Evolutionary conservation across 2,329 filamentous ascomycete genomes (phyloP).

Genomic region (Cercospora beticola): DNA sequence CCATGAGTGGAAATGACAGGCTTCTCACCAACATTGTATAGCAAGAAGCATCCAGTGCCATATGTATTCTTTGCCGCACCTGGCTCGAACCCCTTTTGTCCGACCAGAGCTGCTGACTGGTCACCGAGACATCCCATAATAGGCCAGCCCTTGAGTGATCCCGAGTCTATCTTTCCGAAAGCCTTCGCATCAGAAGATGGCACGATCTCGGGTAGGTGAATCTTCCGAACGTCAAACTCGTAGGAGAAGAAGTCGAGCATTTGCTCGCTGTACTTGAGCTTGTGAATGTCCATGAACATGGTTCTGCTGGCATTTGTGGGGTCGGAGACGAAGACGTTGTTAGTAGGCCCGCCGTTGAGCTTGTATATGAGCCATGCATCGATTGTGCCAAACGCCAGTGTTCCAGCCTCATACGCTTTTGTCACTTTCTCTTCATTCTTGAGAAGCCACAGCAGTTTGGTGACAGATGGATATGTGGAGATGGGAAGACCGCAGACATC

Average conservation of each 20-base stretch:
- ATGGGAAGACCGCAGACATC: constrained; percentile 77
- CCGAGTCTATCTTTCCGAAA: constrained; percentile 67
- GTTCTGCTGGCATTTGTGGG: constrained; percentile 85
- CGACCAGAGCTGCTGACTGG: constrained; percentile 81
- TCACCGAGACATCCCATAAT: constrained; percentile 87
- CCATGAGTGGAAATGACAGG: constrained; percentile 84
- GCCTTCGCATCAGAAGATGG: constrained; percentile 72
- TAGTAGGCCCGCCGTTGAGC: constrained; percentile 65
- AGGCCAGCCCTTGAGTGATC: constrained; percentile 65
- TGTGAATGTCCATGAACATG: constrained; percentile 91
- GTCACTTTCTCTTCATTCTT: constrained; percentile 68
- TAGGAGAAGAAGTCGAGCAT: constrained; percentile 71
- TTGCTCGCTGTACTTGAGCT: constrained; percentile 73
- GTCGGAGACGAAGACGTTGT: constrained; percentile 76
- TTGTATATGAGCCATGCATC: constrained; percentile 87
- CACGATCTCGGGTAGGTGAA: constrained; percentile 78
- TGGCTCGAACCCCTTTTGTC: constrained; percentile 67
- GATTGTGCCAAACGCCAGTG: constrained; percentile 80
- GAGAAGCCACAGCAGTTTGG: constrained; percentile 82
- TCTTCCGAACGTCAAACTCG: constrained; percentile 67
- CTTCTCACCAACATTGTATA: constrained; percentile 83
- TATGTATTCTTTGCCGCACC: constrained; percentile 90
- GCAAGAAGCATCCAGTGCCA: constrained; percentile 83
- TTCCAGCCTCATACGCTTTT: constrained; percentile 72
- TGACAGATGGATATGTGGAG: constrained; percentile 83